Base-by-base conservation (phyloP, 106 monocot species). In the Posidonia australis region DNA sequence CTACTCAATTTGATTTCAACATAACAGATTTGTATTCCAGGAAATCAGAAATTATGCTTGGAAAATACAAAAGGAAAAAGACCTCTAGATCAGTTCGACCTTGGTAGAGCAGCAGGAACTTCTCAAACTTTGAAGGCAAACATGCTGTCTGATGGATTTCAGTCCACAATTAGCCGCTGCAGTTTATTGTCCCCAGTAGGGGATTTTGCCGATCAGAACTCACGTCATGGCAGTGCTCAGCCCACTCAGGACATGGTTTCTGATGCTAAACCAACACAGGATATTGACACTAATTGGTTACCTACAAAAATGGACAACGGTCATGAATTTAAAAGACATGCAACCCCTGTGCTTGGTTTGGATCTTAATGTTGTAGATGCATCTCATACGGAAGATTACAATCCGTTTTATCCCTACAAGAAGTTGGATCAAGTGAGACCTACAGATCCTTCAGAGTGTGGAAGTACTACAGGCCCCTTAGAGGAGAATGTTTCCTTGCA, bases 401-500 rank as follows among this genome's bases (percentile, higher is more conserved):
- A 87, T 70, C 79, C 89, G 9, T 94, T 90, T 61, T 45, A 81
- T 45, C 88, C 84, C n/a, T 80, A 65, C 65, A 86, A 84, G 66
- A 86, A 70, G 23, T 58, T 86, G 52, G 79, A 70, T 5, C 82
- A 79, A 31, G 20, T 57, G 52, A 77, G 64, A 24, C 31, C 71
- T 29, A 42, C 46, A 54, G 86, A 80, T 66, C 65, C 70, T 46
- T 84, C 82, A 18, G 96, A 87, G 72, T 87, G 96, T 78, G 82
- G 82, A 28, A 96, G 96, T 65, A 84, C 84, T 18, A 84, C 83
- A 30, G 84, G 80, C 13, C 67, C 84, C 9, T 4, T 74, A 43
- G 84, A 79, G 62, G 83, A 84, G 30, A 84, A 73, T 62, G 84
- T 80, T 51, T 65, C 80, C 18, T 70, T 87, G 48, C 84, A 65